Evolutionary conservation across 164 flowering plant genomes (phyloP).

Genomic region (Stephania japonica): DNA sequence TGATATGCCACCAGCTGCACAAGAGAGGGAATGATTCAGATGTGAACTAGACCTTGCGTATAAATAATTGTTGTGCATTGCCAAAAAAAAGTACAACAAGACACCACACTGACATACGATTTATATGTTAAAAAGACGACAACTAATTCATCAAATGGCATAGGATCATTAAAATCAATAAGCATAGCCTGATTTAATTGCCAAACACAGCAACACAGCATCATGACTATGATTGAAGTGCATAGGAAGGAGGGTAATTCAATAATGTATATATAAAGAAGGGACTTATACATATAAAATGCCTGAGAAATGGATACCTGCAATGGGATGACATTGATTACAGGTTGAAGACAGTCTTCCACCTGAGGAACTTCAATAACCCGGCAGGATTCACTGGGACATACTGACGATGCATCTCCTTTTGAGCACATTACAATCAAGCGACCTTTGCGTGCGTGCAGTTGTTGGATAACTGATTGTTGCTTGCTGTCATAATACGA

Average conservation of each 20-base stretch:
- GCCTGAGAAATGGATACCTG: conserved; percentile 51
- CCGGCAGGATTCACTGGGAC: conserved; percentile 59
- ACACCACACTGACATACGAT: too few relatives aligned
- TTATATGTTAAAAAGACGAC: too few relatives aligned
- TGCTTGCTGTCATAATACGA: conserved; percentile 68
- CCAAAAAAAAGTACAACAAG: too few relatives aligned
- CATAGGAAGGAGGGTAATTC: background rate
- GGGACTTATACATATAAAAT: background rate
- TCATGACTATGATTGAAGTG: too few relatives aligned
- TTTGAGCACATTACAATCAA: conserved; percentile 83
- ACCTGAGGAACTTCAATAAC: conserved; percentile 91
- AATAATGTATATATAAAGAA: background rate
- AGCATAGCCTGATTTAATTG: too few relatives aligned
- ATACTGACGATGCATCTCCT: conserved; percentile 70
- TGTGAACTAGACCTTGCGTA: background rate
- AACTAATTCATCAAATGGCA: too few relatives aligned
- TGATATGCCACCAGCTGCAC: conserved; percentile 68
- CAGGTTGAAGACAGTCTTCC: conserved; percentile 97
- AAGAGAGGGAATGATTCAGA: background rate
- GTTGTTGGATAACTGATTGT: conserved; percentile 96
- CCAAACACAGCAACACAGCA: too few relatives aligned
- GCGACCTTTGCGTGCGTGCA: conserved; percentile 93
- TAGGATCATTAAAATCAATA: too few relatives aligned
- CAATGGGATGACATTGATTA: conserved; percentile 78
- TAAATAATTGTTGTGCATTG: too few relatives aligned